Evolutionary conservation across 306 rosid species (phyloP), one percentile per base, ranked within the genome.

Genomic region (Cyamopsis tetragonoloba): DNA sequence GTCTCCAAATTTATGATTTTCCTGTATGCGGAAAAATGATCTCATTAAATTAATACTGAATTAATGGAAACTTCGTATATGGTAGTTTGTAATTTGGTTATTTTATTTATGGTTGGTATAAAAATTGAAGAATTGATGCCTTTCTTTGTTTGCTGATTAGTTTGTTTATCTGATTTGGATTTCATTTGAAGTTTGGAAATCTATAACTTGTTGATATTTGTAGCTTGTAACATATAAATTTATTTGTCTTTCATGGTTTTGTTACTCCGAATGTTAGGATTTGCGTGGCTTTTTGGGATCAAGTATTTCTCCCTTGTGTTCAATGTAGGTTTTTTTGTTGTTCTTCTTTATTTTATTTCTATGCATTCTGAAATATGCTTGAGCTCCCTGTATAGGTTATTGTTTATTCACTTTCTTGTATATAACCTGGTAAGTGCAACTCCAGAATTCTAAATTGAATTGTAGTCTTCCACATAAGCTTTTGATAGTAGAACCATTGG

Each of bases 311-410:
- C 61, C 41, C 91, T 92, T 6, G 41, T 86, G 76, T 87, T 92
- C 68, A 74, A 70, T 59, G 75, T 92, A 31, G 89, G 87, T 75
- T 89, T 85, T 75, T 82, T 96, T 38, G 92, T 95, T 4, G 46
- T 85, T 77, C 98, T 95, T 66, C 55, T 26, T 14, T 82, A 77
- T 75, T 92, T 85, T 58, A 63, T 63, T 74, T n/a, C 26, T 65
- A 68, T 87, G 82, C 86, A 82, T 51, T 75, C 72, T 48, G 17
- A 32, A 18, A 58, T 85, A 70, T 47, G 67, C 58, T 68, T 77
- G 11, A 84, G 79, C 76, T 79, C 57, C 17, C 17, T 53, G 41
- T 58, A 54, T 44, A 77, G 44, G 70, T 76, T 79, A 26, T 18
- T 28, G 61, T 38, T 44, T n/a, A n/a, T n/a, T n/a, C n/a, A n/a